Base-by-base conservation (phyloP, 116 monocot genomes). In the Cymodocea nodosa region DNA sequence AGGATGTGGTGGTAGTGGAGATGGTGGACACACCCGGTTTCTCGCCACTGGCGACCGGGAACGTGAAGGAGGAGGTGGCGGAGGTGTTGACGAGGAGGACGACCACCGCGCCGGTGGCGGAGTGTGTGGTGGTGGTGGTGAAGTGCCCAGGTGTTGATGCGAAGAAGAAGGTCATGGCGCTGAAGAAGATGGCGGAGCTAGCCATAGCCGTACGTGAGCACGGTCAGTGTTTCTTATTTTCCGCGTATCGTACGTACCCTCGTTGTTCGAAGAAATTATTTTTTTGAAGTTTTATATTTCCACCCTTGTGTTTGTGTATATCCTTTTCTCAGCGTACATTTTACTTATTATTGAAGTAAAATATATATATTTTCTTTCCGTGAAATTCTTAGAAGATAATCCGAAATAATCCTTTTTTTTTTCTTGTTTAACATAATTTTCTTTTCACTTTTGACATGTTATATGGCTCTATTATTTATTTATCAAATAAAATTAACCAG, bases 111-210 rank as follows among this genome's bases (percentile, higher is more conserved):
- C 34, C 56, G 48, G 50, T 23, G 60, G 70, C 68, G n/a, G 84
- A 83, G 55, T 84, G 84, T 63, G 80, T 70, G 34, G 78, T 84
- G 50, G 56, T 77, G 70, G 87, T 84, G 19, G 15, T 86, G 34
- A 57, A 66, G 37, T 86, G 79, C 66, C 65, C 70, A 23, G 77
- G 73, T 2, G 50, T 65, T n/a, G 15, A 70, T 25, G 39, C 67
- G 70, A 22, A 37, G 62, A 76, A 74, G 59, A 61, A 71, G 44
- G 23, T 50, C 6, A 16, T 34, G 20, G 80, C 77, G 19, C 37
- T 86, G 49, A 63, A 66, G 52, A 71, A 56, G 71, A 53, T 86
- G 19, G 63, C 68, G 17, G 84, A 86, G 15, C 69, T 91, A 17
- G 73, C 73, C 13, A 37, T 19, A 4, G 79, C 50, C 18, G 71